These are phyloP conservation scores for Candida vartiovaarae DNA, from an alignment of 805 yeast genomes.

Conservation along the genomic window DNA sequence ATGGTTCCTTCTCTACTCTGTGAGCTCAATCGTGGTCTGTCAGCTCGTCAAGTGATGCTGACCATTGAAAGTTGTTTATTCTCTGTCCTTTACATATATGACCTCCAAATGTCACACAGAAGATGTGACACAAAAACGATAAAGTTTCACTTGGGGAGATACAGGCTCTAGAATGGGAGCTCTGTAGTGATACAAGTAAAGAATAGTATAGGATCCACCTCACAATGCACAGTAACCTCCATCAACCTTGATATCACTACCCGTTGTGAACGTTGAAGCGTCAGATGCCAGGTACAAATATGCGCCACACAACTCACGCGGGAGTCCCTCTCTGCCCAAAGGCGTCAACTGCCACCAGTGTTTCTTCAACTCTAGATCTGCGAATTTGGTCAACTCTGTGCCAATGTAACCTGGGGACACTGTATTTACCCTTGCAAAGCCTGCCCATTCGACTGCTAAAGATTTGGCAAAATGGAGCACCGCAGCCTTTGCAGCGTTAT, in stretches of 20 bases:
- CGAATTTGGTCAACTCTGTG: constrained; percentile 55
- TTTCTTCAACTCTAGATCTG: constrained; percentile 36
- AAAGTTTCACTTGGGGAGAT: too few species aligned
- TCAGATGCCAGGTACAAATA: constrained; percentile 73
- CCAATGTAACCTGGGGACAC: constrained; percentile 81
- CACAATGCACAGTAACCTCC: constrained; percentile 55
- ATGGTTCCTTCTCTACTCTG: too few species aligned
- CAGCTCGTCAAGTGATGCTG: background rate
- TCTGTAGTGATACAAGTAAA: too few species aligned
- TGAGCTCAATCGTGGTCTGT: too few species aligned
- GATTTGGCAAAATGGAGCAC: constrained; percentile 70
- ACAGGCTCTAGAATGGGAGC: too few species aligned
- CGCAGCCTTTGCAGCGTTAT: constrained; percentile 85
- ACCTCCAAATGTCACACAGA: background rate
- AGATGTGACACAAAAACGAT: too few species aligned
- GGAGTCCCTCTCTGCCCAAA: constrained; percentile 67
- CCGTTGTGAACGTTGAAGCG: constrained; percentile 75
- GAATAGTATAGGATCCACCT: background rate
- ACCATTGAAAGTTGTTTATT: background rate
- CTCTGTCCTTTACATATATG: background rate
- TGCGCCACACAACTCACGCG: constrained; percentile 74
- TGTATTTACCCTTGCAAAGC: constrained; percentile 78
- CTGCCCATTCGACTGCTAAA: constrained; percentile 81
- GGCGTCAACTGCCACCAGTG: constrained; percentile 51
- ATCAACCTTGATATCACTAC: constrained; percentile 69